Evolutionary conservation across 495 filamentous ascomycete species (phyloP), one percentile per base, ranked within the genome.

Genomic region (Talaromyces proteolyticus): DNA sequence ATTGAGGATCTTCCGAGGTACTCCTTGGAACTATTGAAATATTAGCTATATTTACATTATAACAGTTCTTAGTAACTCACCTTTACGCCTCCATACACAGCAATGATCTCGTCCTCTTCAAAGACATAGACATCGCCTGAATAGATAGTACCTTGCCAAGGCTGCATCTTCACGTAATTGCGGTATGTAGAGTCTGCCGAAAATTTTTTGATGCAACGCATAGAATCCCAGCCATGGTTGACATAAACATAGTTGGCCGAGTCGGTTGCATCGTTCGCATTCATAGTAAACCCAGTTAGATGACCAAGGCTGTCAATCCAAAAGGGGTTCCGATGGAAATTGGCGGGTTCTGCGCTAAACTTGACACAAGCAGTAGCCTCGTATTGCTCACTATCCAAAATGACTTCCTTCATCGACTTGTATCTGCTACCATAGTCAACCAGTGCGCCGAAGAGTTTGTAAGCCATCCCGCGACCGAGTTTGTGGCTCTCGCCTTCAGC

Each of bases 331-430:
- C 80, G 81, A 50, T 76, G 69, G 66, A 80, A 90, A 49, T 74
- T 80, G 41, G 82, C 87, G 47, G 79, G 76, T 11, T 77, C 68
- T 14, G 77, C 66, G 47, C 85, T 77, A 64, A 92, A 89, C 41
- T 73, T 73, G 40, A 95, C 79, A 34, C 75, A 66, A 36, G 83
- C 80, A 24, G 84, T 88, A 25, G 87, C 86, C 58, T 93, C 89
- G 42, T 82, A 80, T 14, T 80, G 74, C 1, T 72, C 70, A 61
- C 81, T 86, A 61, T 90, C 80, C 10, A 94, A 75, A 44, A 89
- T 82, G 41, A 92, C 84, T 49, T 91, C 85, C 48, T 86, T 77
- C 78, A 89, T 81, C 11, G 82, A 81, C 45, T 72, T 69, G 62
- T 85, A 89, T 17, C 73, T 67, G 1, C 53, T 61, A 40, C 74